Conservation (phyloP, 768 basidiomycete genomes). For the Sutorius australiensis region DNA sequence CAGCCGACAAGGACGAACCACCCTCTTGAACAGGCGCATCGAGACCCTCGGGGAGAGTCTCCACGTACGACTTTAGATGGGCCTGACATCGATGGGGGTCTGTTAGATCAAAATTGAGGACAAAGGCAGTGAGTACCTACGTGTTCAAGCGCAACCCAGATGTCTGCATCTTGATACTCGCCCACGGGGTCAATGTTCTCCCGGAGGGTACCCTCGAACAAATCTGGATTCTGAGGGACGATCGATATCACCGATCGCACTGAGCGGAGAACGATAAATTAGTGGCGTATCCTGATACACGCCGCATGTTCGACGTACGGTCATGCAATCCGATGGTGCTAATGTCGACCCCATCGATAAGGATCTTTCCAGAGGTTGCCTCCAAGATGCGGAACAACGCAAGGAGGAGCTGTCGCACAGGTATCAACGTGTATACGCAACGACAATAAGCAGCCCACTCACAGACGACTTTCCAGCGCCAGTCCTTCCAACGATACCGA, state of each 20-base stretch:
- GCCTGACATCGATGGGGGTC: conserved; percentile 36
- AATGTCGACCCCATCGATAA: conserved; percentile 75
- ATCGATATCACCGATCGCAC: conserved; percentile 81
- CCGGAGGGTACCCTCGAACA: conserved; percentile 71
- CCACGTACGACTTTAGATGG: conserved; percentile 65
- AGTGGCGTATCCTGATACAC: neutral
- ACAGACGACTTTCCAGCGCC: conserved; percentile 80
- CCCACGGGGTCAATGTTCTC: conserved; percentile 90
- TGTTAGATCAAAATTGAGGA: neutral
- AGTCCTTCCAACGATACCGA: conserved; percentile 86
- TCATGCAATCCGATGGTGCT: conserved; percentile 73
- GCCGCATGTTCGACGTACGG: conserved; percentile 7
- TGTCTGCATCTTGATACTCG: conserved; percentile 67
- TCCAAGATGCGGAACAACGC: conserved; percentile 79
- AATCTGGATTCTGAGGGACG: conserved; percentile 75
- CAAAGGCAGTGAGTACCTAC: conserved; percentile 16
- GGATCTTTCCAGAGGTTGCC: conserved; percentile 59
- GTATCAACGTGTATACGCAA: neutral
- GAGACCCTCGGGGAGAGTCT: conserved; percentile 59
- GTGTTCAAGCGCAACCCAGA: conserved; percentile 85
- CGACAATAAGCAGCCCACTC: conserved; percentile 13
- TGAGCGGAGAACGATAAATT: neutral
- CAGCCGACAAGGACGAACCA: conserved; percentile 76
- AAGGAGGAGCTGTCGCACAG: conserved; percentile 46
- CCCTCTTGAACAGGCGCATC: conserved; percentile 76